A percentile compares a stretch with the other conserved stretches of the same genome.
Evolutionary conservation across 371 early-diverging fungal species (phyloP).

Genomic region (Syncephalastrum monosporum): DNA sequence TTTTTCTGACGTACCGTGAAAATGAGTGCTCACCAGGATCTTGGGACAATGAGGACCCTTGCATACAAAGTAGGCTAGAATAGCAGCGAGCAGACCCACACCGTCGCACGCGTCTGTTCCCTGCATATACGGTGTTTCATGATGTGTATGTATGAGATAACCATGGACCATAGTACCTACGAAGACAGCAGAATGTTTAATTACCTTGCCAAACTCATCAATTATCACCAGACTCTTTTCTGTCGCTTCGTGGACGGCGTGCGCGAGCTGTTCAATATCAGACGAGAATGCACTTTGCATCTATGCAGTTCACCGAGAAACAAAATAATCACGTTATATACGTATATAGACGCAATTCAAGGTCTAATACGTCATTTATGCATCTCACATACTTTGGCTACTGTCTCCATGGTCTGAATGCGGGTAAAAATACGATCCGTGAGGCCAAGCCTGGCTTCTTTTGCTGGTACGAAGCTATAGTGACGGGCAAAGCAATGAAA

Average conservation of each 20-base stretch:
- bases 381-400: conserved; percentile 33
- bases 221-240: conserved; percentile 55
- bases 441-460: conserved; percentile 75
- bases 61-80: conserved; percentile 50
- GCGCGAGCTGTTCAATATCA: conserved; percentile 66
- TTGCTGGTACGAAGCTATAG: conserved; percentile 91
- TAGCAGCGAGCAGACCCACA: conserved; percentile 58
- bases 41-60: conserved; percentile 38
- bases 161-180: background rate
- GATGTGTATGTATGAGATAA: background rate
- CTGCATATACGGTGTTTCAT: conserved; percentile 9
- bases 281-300: conserved; percentile 70
- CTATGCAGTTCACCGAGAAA: conserved; percentile 24
- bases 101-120: conserved; percentile 55
- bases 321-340: conserved; percentile 1
- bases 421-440: conserved; percentile 91
- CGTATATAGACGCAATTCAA: background rate
- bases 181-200: background rate
- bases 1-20: conserved; percentile 54
- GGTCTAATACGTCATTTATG: background rate
- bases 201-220: conserved; percentile 65
- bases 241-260: conserved; percentile 54
- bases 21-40: conserved; percentile 64
- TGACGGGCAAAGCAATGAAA: conserved; percentile 48
- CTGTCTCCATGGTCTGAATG: conserved; percentile 57